Evolutionary conservation across 1,284 basidiomycete genomes (phyloP).

Genomic region (Tranzscheliella williamsii): DNA sequence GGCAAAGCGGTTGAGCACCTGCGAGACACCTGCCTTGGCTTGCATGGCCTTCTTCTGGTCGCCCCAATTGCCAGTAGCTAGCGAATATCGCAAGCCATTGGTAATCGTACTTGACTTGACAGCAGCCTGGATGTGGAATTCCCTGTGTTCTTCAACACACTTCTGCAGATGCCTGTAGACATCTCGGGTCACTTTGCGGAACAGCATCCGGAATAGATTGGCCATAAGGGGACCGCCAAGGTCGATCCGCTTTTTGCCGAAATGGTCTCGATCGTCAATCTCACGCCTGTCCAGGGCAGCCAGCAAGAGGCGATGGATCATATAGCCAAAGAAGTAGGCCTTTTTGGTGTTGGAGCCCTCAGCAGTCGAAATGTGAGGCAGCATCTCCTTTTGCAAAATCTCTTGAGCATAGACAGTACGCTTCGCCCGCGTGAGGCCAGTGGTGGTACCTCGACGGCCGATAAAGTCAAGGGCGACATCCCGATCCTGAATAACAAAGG

Average conservation of each 20-base stretch:
- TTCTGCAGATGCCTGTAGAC: conserved; percentile 94
- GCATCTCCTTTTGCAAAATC: conserved; percentile 97
- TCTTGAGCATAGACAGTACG: conserved; percentile 96
- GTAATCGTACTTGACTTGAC: conserved; percentile 94
- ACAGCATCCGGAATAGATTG: conserved; percentile 95
- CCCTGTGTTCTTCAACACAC: conserved; percentile 94
- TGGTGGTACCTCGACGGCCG: conserved; percentile 94
- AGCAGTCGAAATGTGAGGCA: conserved; percentile 94
- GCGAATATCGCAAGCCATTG: conserved; percentile 95
- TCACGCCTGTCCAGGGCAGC: conserved; percentile 93
- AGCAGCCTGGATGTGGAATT: conserved; percentile 87
- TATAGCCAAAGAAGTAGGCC: conserved; percentile 99
- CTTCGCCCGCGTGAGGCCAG: conserved; percentile 85
- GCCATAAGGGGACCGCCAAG: conserved; percentile 92
- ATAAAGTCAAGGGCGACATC: conserved; percentile 92
- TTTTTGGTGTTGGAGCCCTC: conserved; percentile 98
- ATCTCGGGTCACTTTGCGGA: conserved; percentile 93
- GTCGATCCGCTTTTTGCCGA: conserved; percentile 96
- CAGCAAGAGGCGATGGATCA: conserved; percentile 93
- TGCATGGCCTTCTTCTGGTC: conserved; percentile 97
- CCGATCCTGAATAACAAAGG: conserved; percentile 95
- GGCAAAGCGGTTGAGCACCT: conserved; percentile 97
- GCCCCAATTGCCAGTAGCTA: conserved; percentile 99
- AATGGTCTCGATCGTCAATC: conserved; percentile 98
- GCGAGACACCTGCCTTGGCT: conserved; percentile 93